These are phyloP conservation scores for Diplodia seriata DNA, from an alignment of 2,329 filamentous ascomycete genomes.

Conservation along the genomic window DNA sequence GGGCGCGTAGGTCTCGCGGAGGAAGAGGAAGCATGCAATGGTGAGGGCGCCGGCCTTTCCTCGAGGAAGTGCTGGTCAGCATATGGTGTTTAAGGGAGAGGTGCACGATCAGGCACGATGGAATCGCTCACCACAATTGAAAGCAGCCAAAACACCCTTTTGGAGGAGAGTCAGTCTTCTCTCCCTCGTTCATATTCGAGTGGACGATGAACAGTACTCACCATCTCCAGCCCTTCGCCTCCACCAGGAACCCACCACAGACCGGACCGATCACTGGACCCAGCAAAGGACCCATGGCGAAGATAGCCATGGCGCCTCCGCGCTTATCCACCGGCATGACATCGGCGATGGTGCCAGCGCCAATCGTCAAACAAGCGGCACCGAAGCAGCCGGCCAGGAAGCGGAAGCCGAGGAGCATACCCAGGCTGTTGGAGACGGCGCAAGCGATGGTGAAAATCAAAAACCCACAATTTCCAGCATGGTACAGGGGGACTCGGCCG, in stretches of 20 bases:
- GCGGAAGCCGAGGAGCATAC: slow-evolving; percentile 49
- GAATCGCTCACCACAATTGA: slow-evolving; percentile 36
- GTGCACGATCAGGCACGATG: background rate
- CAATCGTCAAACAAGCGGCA: slow-evolving; percentile 44
- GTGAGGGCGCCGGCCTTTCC: slow-evolving; percentile 46
- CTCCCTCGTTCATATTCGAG: background rate
- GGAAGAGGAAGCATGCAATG: slow-evolving; percentile 48
- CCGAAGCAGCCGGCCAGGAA: slow-evolving; percentile 47
- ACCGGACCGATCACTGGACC: slow-evolving; percentile 48
- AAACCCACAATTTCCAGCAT: slow-evolving; percentile 56
- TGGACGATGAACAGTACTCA: background rate
- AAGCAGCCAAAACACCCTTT: slow-evolving; percentile 42
- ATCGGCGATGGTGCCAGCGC: slow-evolving; percentile 47
- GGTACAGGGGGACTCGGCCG: slow-evolving; percentile 44
- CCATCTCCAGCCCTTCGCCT: slow-evolving; percentile 46
- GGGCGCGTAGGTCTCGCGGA: slow-evolving; percentile 58
- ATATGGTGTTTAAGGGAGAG: background rate
- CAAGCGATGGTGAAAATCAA: slow-evolving; percentile 58
- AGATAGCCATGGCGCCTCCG: slow-evolving; percentile 48
- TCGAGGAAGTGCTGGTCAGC: background rate
- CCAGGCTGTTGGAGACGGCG: slow-evolving; percentile 43
- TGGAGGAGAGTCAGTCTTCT: background rate
- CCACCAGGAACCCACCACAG: slow-evolving; percentile 44
- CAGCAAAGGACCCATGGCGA: slow-evolving; percentile 46
- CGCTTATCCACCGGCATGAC: slow-evolving; percentile 45